phyloP scores from a whole-genome alignment of 2,329 filamentous ascomycete species.

The Neofusicoccum laricinum region DNA sequence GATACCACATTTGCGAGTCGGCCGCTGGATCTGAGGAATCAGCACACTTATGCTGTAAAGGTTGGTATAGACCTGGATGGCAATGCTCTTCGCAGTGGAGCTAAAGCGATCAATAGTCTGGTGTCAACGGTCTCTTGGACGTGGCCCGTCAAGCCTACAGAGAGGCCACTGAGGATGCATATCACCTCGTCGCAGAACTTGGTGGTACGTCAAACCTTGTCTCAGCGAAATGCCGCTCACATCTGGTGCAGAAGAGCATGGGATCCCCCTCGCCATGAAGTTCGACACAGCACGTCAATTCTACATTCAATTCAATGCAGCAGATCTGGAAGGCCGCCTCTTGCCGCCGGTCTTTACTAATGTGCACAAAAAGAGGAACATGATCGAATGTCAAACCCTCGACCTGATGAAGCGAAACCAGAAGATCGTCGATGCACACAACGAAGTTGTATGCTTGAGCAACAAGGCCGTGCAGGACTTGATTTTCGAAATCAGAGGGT shows the following conservation, averaged over 20 bases:
- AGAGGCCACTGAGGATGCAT: slow-evolving; percentile 76
- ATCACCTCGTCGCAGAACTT: slow-evolving; percentile 66
- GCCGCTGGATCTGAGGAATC: slow-evolving; percentile 82
- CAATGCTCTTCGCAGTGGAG: neutral
- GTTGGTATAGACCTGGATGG: slow-evolving; percentile 32
- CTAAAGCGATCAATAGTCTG: slow-evolving; percentile 51
- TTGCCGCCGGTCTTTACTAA: slow-evolving; percentile 77
- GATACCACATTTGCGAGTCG: slow-evolving; percentile 75
- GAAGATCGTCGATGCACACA: slow-evolving; percentile 72
- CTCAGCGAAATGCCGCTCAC: neutral
- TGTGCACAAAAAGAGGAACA: slow-evolving; percentile 65
- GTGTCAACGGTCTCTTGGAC: slow-evolving; percentile 81
- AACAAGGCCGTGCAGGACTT: slow-evolving; percentile 72
- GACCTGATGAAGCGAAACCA: slow-evolving; percentile 74
- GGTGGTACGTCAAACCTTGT: slow-evolving; percentile 50
- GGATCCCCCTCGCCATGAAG: slow-evolving; percentile 63
- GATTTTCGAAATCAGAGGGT: slow-evolving; percentile 66
- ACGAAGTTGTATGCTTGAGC: slow-evolving; percentile 80
- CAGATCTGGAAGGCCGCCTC: slow-evolving; percentile 58
- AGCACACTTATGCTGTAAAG: slow-evolving; percentile 86
- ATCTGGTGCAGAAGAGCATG: slow-evolving; percentile 42
- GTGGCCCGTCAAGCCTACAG: slow-evolving; percentile 87
- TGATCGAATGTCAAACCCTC: slow-evolving; percentile 83
- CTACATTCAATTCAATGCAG: slow-evolving; percentile 65
- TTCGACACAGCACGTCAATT: slow-evolving; percentile 78